A percentile compares a stretch with the other conserved stretches of the same genome.
Evolutionary conservation across 306 rosid genomes (phyloP).

Genomic region (Vigna trinervia): DNA sequence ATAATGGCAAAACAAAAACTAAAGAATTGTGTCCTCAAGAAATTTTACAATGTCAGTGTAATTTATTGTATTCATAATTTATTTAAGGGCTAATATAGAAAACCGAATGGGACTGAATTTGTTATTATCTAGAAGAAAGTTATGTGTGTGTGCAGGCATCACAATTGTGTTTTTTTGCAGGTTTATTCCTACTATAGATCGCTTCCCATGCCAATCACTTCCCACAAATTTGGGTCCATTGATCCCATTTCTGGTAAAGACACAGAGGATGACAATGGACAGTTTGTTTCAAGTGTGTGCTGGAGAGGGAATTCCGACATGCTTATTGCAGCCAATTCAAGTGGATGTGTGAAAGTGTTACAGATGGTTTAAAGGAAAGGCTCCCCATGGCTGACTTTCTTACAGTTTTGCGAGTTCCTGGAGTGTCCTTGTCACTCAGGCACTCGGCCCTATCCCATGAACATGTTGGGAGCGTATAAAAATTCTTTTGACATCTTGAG

Average conservation of each 20-base stretch:
- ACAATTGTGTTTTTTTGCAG: slow-evolving; percentile 52
- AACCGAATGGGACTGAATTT: slow-evolving; percentile 20
- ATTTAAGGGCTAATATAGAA: slow-evolving; percentile 14
- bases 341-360: slow-evolving; percentile 86
- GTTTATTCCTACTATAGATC: slow-evolving; percentile 83
- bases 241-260: slow-evolving; percentile 90
- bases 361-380: slow-evolving; percentile 66
- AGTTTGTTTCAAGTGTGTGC: slow-evolving; percentile 95
- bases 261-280: slow-evolving; percentile 80
- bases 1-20: not conserved
- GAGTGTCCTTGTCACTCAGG: slow-evolving; percentile 31
- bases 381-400: slow-evolving; percentile 37
- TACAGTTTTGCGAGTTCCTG: slow-evolving; percentile 26
- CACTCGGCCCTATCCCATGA: slow-evolving; percentile 33
- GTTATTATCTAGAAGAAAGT: not conserved
- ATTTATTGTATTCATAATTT: not conserved
- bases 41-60: not conserved
- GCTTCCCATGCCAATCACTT: slow-evolving; percentile 88
- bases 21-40: no score
- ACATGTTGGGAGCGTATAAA: slow-evolving; percentile 32
- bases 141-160: not conserved
- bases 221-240: slow-evolving; percentile 81
- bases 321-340: slow-evolving; percentile 92
- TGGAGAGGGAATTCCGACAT: slow-evolving; percentile 90
- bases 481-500: slow-evolving; percentile 35